phyloP scores from a whole-genome alignment of 352 stramenopile species.

The Lagenidium sp. region DNA sequence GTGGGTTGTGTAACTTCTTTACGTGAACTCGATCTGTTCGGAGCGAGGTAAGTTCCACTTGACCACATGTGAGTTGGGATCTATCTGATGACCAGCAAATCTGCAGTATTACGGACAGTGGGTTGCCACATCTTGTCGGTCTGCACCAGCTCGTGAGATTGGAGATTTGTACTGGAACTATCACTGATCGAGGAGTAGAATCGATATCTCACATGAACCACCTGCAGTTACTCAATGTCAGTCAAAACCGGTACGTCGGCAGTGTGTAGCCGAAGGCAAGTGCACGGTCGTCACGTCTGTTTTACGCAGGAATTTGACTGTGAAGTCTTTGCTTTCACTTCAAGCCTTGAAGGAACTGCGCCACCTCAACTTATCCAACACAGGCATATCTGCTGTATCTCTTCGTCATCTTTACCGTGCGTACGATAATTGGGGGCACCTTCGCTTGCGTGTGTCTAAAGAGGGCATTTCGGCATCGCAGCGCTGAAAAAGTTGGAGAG shows the following conservation, averaged over 20 bases:
- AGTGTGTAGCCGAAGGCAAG: too few relatives aligned
- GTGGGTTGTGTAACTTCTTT: slow-evolving; percentile 43
- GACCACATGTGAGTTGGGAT: background rate
- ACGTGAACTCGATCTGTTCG: slow-evolving; percentile 63
- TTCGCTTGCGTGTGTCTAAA: too few relatives aligned
- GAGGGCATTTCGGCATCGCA: too few relatives aligned
- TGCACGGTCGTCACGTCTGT: too few relatives aligned
- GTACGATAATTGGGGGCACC: too few relatives aligned
- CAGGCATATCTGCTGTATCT: slow-evolving; percentile 48
- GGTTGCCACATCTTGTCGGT: slow-evolving; percentile 45
- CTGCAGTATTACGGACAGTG: slow-evolving; percentile 56
- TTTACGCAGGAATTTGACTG: too few relatives aligned
- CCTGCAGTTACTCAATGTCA: slow-evolving; percentile 69
- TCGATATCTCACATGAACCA: slow-evolving; percentile 67
- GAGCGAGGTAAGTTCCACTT: slow-evolving; percentile 35
- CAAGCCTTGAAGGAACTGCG: too few relatives aligned
- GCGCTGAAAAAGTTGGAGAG: slow-evolving; percentile 17
- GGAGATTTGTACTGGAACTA: slow-evolving; percentile 54
- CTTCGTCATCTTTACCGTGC: slow-evolving; percentile 64
- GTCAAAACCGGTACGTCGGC: slow-evolving; percentile 72
- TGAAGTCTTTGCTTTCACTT: too few relatives aligned
- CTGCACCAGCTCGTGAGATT: slow-evolving; percentile 46
- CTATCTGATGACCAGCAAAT: background rate
- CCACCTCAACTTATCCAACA: slow-evolving; percentile 74
- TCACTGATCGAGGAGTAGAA: slow-evolving; percentile 62